Base-by-base conservation (phyloP, 176 grass and related monocot genomes). In the Paspalum vaginatum region DNA sequence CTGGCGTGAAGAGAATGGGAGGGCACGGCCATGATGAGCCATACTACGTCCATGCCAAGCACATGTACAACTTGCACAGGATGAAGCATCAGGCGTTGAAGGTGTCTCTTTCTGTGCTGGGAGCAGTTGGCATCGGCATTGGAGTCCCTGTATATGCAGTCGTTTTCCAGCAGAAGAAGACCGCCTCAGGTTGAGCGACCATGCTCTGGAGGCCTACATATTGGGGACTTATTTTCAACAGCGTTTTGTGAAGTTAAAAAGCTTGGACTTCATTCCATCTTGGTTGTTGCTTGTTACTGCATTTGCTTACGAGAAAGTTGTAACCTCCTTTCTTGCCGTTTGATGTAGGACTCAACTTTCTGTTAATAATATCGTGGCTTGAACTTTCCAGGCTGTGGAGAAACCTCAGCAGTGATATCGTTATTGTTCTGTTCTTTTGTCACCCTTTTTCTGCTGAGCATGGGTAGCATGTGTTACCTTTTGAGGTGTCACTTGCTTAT, bases 51-150 rank as follows among this genome's bases (percentile, higher is more conserved):
- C 95, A 94, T 74, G 95, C 95, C 24, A 98, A 94, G 85, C 89
- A 97, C 81, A 97, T 97, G 95, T 94, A 97, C 81, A 97, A 97
- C 79, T 85, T 97, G 76, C 82, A 98, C 77, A 91, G 87, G 62
- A 94, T 98, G 92, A 94, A 91, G 74, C 21, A 98, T 70, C 95
- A 90, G 50, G 84, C 51, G 12, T 78, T 94, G 47, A 94, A 92
- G 75, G 61, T 66, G 47, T 61, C 86, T 49, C 75, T 90, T 25
- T 83, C 87, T 0, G 95, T 98, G 61, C 24, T 87, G 4, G 69
- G 79, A 61, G 87, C 11, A 4, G 68, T 94, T 65, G 11, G 89
- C 24, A 80, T 98, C 63, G 95, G 95, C 1, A 56, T 94, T 26
- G 87, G 12, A 18, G 87, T 98, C 75, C 95, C 95, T 0, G 17